Base-by-base conservation (phyloP, 2,329 filamentous ascomycete species). In the Xylariaceae sp. region DNA sequence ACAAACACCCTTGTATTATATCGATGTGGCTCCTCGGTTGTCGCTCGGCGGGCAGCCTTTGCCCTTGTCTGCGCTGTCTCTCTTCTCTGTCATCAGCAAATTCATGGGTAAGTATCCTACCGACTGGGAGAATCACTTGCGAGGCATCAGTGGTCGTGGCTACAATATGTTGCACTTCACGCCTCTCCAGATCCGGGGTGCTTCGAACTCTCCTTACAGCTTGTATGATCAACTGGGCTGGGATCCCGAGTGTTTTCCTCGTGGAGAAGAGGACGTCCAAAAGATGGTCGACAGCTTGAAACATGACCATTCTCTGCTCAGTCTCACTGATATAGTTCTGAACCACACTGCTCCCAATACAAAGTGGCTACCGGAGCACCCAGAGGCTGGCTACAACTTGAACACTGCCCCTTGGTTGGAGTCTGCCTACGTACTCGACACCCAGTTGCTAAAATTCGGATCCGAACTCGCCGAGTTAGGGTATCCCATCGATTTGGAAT, bases 141-240 rank as follows among this genome's bases (percentile, higher is more conserved):
- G 81, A 54, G 91, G 94, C 31, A 96, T 99, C 69, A 88, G 89
- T 69, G 84, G 88, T 65, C 82, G 94, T 58, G 91, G 91, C 45
- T 99, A 99, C 79, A 99, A 99, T 74, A 96, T 97, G 91, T 85
- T 99, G 57, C 94, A 99, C 72, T 99, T 99, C 71, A 96, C 94
- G 1, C 94, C 94, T 7, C 77, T 99, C 62, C 94, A 95, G 78
- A 80, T 87, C 55, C 85, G 94, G 56, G 94, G 94, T 54, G 80
- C 78, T 44, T 99, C 94, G 50, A 96, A 99, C 69, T 99, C 94
- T 1, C 94, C 94, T 0, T 99, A 97, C 77, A 99, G 94, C 71
- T 83, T 99, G 65, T 96, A 88, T 70, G 89, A 99, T 66, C 95
- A 99, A 74, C 79, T 95, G 27, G 79, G 80, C 44, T 99, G 95